A percentile compares a stretch with the other conserved stretches of the same genome.
These are phyloP conservation scores for Diaporthe citrichinensis DNA, from an alignment of 2,329 filamentous ascomycete genomes.

Conservation along the genomic window DNA sequence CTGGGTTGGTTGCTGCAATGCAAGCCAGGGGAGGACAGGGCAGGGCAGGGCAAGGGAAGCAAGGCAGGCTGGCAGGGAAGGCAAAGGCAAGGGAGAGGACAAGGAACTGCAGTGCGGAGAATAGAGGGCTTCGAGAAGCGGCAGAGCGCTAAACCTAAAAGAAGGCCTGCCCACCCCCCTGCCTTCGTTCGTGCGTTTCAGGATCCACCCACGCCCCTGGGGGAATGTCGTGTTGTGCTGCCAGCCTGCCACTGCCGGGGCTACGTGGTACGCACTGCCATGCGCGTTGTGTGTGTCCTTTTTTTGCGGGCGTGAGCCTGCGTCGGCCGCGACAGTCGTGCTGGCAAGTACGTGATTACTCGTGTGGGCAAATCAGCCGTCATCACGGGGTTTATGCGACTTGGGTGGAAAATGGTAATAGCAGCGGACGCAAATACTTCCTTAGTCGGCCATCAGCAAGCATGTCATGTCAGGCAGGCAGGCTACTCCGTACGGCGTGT, in stretches of 20 bases:
- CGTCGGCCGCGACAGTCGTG: slow-evolving; percentile 19
- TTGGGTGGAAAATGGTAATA: slow-evolving; percentile 23
- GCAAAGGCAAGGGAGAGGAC: background rate
- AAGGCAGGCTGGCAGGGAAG: background rate
- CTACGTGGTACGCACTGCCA: slow-evolving; percentile 10
- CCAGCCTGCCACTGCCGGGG: slow-evolving; percentile 2
- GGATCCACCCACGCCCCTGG: slow-evolving; percentile 35
- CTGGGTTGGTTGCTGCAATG: slow-evolving; percentile 12
- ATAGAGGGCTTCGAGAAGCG: slow-evolving; percentile 41
- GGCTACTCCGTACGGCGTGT: too few species aligned
- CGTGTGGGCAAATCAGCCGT: slow-evolving; percentile 2
- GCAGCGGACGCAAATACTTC: background rate
- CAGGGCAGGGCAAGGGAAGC: background rate
- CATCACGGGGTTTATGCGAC: slow-evolving; percentile 31
- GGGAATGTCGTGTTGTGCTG: slow-evolving; percentile 25
- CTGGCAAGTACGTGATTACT: background rate
- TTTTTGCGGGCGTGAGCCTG: slow-evolving; percentile 31
- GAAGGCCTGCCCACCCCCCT: slow-evolving; percentile 16
- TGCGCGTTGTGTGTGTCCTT: background rate
- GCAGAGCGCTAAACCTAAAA: slow-evolving; percentile 39
- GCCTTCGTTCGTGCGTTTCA: slow-evolving; percentile 38
- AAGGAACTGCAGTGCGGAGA: slow-evolving; percentile 38
- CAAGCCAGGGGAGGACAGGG: slow-evolving; percentile 12
- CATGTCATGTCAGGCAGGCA: background rate
- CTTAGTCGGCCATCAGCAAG: slow-evolving; percentile 1